phyloP scores from a whole-genome alignment of 805 yeast species.

The Cyberlindnera petersonii region DNA sequence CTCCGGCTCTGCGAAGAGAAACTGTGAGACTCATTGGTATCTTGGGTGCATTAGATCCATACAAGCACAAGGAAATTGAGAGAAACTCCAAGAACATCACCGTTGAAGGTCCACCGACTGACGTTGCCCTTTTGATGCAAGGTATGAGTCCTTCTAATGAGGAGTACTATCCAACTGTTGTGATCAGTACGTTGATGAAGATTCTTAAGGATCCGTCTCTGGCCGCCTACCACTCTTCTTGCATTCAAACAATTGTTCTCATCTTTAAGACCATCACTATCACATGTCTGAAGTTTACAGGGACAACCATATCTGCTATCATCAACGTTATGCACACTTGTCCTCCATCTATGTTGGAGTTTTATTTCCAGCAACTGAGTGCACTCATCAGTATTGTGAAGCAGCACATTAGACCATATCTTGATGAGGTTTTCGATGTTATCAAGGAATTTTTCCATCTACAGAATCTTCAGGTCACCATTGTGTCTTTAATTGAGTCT shows the following conservation, averaged over 20 bases:
- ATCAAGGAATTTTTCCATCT: conserved; percentile 68
- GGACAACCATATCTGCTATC: conserved; percentile 85
- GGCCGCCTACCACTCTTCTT: conserved; percentile 82
- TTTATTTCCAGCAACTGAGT: conserved; percentile 85
- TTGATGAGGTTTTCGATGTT: conserved; percentile 68
- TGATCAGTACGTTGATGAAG: conserved; percentile 77
- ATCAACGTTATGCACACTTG: conserved; percentile 79
- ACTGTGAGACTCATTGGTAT: conserved; percentile 88
- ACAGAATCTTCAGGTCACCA: conserved; percentile 68
- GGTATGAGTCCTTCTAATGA: conserved; percentile 92
- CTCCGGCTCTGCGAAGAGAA: conserved; percentile 74
- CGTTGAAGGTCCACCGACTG: conserved; percentile 84
- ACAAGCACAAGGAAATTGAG: conserved; percentile 89
- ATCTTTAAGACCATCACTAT: conserved; percentile 86
- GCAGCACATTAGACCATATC: conserved; percentile 82
- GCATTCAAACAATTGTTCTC: conserved; percentile 89
- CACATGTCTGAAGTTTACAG: conserved; percentile 84
- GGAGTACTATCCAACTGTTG: conserved; percentile 94
- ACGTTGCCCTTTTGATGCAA: conserved; percentile 84
- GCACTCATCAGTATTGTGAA: conserved; percentile 77
- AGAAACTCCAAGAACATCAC: conserved; percentile 48
- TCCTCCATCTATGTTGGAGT: conserved; percentile 74
- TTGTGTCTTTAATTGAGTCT: conserved; percentile 76
- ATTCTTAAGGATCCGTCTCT: conserved; percentile 82
- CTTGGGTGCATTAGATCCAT: conserved; percentile 95